Evolutionary conservation across 2,329 filamentous ascomycete genomes (phyloP).

Genomic region (Calonectria henricotiae): DNA sequence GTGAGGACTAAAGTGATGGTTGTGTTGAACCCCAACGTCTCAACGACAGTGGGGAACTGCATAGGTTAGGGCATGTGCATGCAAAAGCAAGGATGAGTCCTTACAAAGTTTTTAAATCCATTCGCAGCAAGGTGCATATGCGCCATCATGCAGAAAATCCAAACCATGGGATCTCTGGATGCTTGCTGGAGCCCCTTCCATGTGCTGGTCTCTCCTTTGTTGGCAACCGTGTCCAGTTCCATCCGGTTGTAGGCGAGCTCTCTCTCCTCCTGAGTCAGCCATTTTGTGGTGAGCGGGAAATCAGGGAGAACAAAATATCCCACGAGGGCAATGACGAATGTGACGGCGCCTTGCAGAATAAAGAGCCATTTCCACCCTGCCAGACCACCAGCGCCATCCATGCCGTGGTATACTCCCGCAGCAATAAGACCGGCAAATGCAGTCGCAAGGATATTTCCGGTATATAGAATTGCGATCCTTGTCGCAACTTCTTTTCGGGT

Average conservation of each 20-base stretch:
- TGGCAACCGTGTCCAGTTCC: constrained; percentile 65
- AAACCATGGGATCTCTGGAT: constrained; percentile 64
- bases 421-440: constrained; percentile 65
- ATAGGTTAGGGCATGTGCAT: constrained; percentile 7
- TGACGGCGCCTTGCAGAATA: constrained; percentile 75
- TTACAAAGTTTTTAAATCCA: constrained; percentile 60
- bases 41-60: constrained; percentile 50
- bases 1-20: constrained; percentile 56
- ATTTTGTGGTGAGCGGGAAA: constrained; percentile 63
- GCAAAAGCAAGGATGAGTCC: neutral
- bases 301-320: constrained; percentile 55
- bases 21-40: constrained; percentile 53
- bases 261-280: constrained; percentile 64
- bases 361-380: constrained; percentile 67
- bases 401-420: constrained; percentile 60
- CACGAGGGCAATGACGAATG: constrained; percentile 50
- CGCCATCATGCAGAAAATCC: constrained; percentile 68
- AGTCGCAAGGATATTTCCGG: constrained; percentile 58
- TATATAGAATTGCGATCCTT: constrained; percentile 64
- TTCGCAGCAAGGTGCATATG: constrained; percentile 68
- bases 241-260: constrained; percentile 61
- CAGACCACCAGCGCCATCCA: constrained; percentile 51
- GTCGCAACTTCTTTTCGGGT: constrained; percentile 66
- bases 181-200: constrained; percentile 64
- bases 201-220: constrained; percentile 60